Conservation (phyloP, 192 early-diverging fungal genomes). For the Backusella sp. region DNA sequence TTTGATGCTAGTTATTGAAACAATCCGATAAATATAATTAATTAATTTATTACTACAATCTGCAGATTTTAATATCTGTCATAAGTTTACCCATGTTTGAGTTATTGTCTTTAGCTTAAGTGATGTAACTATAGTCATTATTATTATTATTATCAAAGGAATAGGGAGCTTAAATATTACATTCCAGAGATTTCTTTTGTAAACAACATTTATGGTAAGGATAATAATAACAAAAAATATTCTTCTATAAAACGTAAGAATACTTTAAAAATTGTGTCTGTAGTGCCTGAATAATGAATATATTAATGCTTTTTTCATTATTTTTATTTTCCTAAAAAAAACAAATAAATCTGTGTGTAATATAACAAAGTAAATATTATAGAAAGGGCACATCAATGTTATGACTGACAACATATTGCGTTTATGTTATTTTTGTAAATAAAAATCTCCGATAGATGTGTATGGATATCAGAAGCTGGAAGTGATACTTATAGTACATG, state of each 20-base stretch:
- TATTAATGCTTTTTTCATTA: neutral
- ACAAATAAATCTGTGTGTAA: neutral
- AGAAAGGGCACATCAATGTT: neutral
- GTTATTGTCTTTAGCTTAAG: neutral
- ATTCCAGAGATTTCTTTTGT: neutral
- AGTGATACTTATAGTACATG: neutral
- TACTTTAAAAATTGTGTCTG: constrained; percentile 6
- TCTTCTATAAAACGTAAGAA: neutral
- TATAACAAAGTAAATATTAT: neutral
- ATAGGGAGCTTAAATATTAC: neutral
- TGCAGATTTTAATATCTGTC: neutral
- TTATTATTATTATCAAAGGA: neutral
- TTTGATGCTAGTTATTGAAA: neutral
- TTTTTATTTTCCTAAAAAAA: neutral
- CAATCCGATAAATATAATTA: neutral
- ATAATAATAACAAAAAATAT: neutral
- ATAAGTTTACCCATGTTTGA: neutral
- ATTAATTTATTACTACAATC: neutral
- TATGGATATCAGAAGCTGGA: neutral
- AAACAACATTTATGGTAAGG: neutral
- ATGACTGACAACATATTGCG: neutral
- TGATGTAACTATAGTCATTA: neutral
- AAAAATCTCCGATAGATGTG: neutral
- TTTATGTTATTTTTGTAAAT: neutral
- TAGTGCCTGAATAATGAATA: constrained; percentile 5